These are phyloP conservation scores for Carex pumila DNA, from an alignment of 176 grass and related monocot genomes.

Conservation along the genomic window DNA sequence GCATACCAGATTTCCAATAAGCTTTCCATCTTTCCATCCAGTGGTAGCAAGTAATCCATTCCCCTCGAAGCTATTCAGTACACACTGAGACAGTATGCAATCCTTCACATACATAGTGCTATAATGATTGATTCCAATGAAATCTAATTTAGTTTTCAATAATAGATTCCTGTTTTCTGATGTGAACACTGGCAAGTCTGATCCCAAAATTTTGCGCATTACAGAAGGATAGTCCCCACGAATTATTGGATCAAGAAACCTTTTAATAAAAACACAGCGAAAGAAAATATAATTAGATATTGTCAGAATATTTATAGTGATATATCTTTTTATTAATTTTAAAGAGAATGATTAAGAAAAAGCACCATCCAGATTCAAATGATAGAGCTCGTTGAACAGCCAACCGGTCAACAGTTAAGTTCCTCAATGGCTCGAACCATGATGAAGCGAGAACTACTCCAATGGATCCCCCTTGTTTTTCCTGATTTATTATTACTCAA, in stretches of 20 bases:
- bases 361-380: slow-evolving; percentile 45
- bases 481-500: background rate
- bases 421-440: slow-evolving; percentile 57
- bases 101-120: slow-evolving; percentile 40
- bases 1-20: slow-evolving; percentile 54
- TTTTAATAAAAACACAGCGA: background rate
- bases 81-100: slow-evolving; percentile 37
- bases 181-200: slow-evolving; percentile 48
- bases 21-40: slow-evolving; percentile 36
- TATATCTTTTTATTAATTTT: background rate
- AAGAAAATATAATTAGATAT: background rate
- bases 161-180: slow-evolving; percentile 32
- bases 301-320: background rate
- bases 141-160: slow-evolving; percentile 41
- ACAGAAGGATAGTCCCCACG: slow-evolving; percentile 45
- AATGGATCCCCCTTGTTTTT: slow-evolving; percentile 48
- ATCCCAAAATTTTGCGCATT: slow-evolving; percentile 44
- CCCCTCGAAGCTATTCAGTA: slow-evolving; percentile 17
- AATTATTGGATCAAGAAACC: slow-evolving; percentile 57
- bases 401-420: slow-evolving; percentile 30
- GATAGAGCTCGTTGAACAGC: slow-evolving; percentile 40
- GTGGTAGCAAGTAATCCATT: slow-evolving; percentile 35
- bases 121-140: slow-evolving; percentile 61
- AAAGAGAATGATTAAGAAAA: background rate
- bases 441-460: slow-evolving; percentile 33